Percentiles rank a stretch among this genome's conserved stretches.
Evolutionary conservation across 768 basidiomycete species (phyloP).

Genomic region (Hydnum rufescens): DNA sequence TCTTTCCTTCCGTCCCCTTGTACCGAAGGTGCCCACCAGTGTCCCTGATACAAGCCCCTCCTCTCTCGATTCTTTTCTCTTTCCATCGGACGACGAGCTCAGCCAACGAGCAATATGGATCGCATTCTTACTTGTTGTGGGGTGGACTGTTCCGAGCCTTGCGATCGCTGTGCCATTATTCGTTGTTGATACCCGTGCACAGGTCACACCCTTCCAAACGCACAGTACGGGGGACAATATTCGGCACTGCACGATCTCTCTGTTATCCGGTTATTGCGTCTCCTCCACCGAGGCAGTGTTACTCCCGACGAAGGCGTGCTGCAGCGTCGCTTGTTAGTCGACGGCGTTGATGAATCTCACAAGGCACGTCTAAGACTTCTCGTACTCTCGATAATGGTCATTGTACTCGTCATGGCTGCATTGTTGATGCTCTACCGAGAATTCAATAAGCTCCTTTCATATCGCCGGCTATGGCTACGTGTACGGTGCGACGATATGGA

Average conservation of each 20-base stretch:
- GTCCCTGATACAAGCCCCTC: constrained; percentile 36
- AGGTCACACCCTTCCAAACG: constrained; percentile 26
- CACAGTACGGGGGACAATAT: constrained; percentile 35
- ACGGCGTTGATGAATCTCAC: constrained; percentile 21
- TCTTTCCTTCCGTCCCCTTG: constrained; percentile 44
- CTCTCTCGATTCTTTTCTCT: constrained; percentile 31
- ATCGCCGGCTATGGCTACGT: constrained; percentile 38
- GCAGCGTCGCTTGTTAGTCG: constrained; percentile 19
- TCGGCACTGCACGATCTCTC: constrained; percentile 59
- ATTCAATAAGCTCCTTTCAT: constrained; percentile 34
- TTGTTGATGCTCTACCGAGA: constrained; percentile 39
- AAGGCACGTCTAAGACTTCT: constrained; percentile 44
- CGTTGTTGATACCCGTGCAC: constrained; percentile 51
- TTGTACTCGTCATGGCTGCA: constrained; percentile 43
- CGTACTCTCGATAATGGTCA: constrained; percentile 37
- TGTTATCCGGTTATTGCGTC: constrained; percentile 47
- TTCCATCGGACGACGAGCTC: constrained; percentile 60
- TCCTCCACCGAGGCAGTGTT: constrained; percentile 23
- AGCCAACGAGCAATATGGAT: constrained; percentile 52
- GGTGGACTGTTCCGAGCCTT: constrained; percentile 50
- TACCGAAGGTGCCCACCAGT: constrained; percentile 37
- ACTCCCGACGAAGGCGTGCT: constrained; percentile 15
- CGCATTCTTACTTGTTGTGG: constrained; percentile 38
- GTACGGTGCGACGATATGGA: constrained; percentile 48
- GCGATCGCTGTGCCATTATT: constrained; percentile 58